These are phyloP conservation scores for Hypericum androsaemum DNA, from an alignment of 345 rosid species.

Conservation along the genomic window DNA sequence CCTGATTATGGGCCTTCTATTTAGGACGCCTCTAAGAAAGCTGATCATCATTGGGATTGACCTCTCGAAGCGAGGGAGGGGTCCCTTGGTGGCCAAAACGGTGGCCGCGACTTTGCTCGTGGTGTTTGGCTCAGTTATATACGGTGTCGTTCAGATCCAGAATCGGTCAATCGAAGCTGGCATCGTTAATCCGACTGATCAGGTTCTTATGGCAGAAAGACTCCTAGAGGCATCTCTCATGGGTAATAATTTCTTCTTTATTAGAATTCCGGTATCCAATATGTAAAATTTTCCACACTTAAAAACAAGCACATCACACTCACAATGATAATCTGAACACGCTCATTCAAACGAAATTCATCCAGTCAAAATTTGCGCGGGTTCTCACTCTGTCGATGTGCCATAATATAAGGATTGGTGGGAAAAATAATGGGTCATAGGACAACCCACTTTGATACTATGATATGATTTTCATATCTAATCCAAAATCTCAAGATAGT, in stretches of 20 bases:
- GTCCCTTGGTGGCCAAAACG: slow-evolving; percentile 31
- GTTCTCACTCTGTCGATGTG: no score
- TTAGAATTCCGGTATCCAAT: no score
- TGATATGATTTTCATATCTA: no score
- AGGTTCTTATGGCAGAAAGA: slow-evolving; percentile 31
- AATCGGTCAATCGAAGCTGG: slow-evolving; percentile 24
- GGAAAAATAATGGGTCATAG: no score
- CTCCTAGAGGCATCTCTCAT: slow-evolving; percentile 39
- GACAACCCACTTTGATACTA: no score
- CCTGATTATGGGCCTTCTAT: slow-evolving; percentile 24
- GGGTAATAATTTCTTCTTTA: slow-evolving; percentile 21
- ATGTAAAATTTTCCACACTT: no score
- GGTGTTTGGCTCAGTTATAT: slow-evolving; percentile 23
- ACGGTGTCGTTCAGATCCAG: slow-evolving; percentile 14
- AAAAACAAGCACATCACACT: no score
- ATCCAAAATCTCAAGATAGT: no score
- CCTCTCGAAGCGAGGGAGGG: slow-evolving; percentile 33
- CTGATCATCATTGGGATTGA: slow-evolving; percentile 30
- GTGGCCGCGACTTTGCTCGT: slow-evolving; percentile 32
- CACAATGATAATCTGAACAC: no score
- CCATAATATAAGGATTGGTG: no score
- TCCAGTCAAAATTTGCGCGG: no score
- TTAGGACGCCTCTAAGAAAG: slow-evolving; percentile 28
- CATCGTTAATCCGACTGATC: slow-evolving; percentile 33
- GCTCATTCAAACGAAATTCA: no score